Base-by-base conservation (phyloP, 352 stramenopile genomes). In the Albugo laibachii region DNA sequence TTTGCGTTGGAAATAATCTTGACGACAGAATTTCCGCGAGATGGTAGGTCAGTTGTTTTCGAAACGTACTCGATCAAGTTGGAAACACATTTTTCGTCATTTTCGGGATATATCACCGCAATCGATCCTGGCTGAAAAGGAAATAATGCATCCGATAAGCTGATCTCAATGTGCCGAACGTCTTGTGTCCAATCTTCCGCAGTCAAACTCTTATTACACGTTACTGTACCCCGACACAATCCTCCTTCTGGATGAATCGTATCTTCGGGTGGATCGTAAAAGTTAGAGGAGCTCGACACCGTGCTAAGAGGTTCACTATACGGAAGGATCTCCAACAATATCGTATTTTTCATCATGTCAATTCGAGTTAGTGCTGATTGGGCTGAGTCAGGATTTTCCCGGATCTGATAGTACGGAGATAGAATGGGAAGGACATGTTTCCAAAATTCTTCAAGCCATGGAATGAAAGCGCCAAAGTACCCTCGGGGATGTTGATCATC, bases 401-500 rank as follows among this genome's bases (percentile, higher is more conserved):
- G 66, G 15, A 93, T 57, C 21, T 56, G 44, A 13, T 75, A 63
- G 2, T 62, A 55, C 2, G 72, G 62, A 31, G 88, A 50, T 5
- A 66, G 67, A 47, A 71, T 59, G 36, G 62, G 54, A 39, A 15
- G 4, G 5, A 49, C 12, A 34, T 59, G 36, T 11, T 53, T 36
- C 74, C 77, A 89, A 13, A 91, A 59, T 54, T 71, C 74, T 27
- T 78, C 59, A n/a, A 86, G 52, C 80, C 75, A 88, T 21, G 74
- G 67, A 41, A 83, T 85, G 21, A 88, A 49, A n/a, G 71, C 73
- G 11, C 79, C 78, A 57, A 92, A 86, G 54, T 85, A 86, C 13
- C 80, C 82, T 12, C 81, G 59, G n/a, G 61, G 61, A 40, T 91
- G 84, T 50, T 95, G 83, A 52, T 95, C 83, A 41, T 95, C 83